These are phyloP conservation scores for Pochonia chlamydosporia DNA, from an alignment of 2,329 filamentous ascomycete genomes.

Conservation along the genomic window DNA sequence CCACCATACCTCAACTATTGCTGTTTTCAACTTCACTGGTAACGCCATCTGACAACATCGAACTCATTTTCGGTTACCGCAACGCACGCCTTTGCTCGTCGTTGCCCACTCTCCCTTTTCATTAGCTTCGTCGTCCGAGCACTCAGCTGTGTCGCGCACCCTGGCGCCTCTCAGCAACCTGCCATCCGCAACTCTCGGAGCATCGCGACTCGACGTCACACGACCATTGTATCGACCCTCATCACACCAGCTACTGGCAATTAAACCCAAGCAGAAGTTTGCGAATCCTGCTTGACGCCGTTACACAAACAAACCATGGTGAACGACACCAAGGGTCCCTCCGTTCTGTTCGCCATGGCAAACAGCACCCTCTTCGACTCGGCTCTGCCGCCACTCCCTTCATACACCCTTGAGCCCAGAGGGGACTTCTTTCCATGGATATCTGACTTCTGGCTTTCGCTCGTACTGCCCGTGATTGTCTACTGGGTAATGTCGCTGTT, in stretches of 20 bases:
- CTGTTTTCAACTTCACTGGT: too few species aligned
- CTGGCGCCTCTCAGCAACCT: not conserved
- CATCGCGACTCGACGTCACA: not conserved
- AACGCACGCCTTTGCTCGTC: not conserved
- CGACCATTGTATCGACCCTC: not conserved
- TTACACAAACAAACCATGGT: too few species aligned
- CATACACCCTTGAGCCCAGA: conserved; percentile 67
- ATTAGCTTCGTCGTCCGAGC: too few species aligned
- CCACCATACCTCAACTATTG: not conserved
- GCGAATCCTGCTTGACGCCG: not conserved
- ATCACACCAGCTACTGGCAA: not conserved
- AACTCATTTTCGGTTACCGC: not conserved
- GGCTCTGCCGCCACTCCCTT: conserved; percentile 72
- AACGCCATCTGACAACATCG: too few species aligned
- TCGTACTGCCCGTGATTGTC: conserved; percentile 70
- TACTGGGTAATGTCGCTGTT: conserved; percentile 85
- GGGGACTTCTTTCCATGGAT: conserved; percentile 70
- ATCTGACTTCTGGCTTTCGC: conserved; percentile 73
- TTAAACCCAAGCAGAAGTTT: not conserved
- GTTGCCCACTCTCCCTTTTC: not conserved
- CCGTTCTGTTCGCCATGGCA: conserved; percentile 33
- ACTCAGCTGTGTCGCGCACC: not conserved
- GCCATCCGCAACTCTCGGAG: not conserved
- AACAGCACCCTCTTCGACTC: conserved; percentile 52
- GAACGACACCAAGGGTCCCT: conserved; percentile 27